Percentiles rank a stretch among this genome's conserved stretches.
Conservation (phyloP, 768 basidiomycete genomes). For the Podaxis carcinomalis region DNA sequence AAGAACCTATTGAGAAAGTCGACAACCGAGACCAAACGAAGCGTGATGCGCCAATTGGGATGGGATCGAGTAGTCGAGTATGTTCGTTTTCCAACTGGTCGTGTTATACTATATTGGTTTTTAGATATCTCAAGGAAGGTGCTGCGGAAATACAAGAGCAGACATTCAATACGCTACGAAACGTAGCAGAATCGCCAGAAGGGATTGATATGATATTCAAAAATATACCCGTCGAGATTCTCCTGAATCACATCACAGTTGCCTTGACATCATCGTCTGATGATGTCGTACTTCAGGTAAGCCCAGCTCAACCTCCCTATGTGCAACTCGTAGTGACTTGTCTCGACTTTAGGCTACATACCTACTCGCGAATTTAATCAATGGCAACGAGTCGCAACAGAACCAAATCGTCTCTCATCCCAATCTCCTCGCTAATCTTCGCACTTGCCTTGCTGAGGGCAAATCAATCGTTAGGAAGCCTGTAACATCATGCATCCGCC, state of each 20-base stretch:
- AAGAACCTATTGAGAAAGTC: slow-evolving; percentile 79
- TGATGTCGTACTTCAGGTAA: slow-evolving; percentile 51
- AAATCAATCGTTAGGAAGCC: slow-evolving; percentile 57
- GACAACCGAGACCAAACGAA: slow-evolving; percentile 51
- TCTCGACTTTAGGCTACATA: slow-evolving; percentile 40
- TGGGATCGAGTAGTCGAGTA: slow-evolving; percentile 62
- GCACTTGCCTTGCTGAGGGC: slow-evolving; percentile 54
- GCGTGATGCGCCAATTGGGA: slow-evolving; percentile 64
- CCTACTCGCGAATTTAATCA: slow-evolving; percentile 65
- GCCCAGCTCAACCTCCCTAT: background rate
- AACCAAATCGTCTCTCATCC: slow-evolving; percentile 47
- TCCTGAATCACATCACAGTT: slow-evolving; percentile 42
- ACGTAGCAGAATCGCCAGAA: slow-evolving; percentile 61
- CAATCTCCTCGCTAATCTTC: slow-evolving; percentile 48
- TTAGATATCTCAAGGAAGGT: slow-evolving; percentile 51
- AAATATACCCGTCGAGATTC: slow-evolving; percentile 29
- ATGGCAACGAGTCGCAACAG: slow-evolving; percentile 49
- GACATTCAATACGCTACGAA: slow-evolving; percentile 60
- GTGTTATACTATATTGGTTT: background rate
- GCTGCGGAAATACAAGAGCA: slow-evolving; percentile 65
- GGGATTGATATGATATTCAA: slow-evolving; percentile 60
- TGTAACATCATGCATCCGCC: slow-evolving; percentile 54
- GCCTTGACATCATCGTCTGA: slow-evolving; percentile 50
- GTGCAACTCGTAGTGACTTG: background rate
- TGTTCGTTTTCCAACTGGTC: slow-evolving; percentile 17